Percentiles rank a stretch among this genome's conserved stretches.
phyloP scores from a whole-genome alignment of 169 alveolate genomes.

The Eimeria praecox region DNA sequence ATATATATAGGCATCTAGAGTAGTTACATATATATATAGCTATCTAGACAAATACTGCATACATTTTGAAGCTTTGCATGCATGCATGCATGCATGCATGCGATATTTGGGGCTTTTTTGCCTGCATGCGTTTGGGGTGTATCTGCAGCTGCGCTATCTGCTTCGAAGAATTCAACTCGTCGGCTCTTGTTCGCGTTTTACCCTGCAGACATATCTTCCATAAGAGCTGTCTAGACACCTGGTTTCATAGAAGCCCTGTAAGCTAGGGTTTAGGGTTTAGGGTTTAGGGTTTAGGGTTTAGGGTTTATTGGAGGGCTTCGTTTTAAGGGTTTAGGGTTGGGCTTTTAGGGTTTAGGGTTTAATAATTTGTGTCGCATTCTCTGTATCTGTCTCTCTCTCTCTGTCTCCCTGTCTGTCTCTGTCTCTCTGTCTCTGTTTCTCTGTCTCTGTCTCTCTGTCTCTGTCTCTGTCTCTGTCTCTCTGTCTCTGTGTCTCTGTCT shows the following conservation, averaged over 20 bases:
- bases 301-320: no score
- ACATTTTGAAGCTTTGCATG: no score
- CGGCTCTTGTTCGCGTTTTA: constrained; percentile 39
- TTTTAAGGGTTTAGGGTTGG: no score
- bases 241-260: constrained; percentile 48
- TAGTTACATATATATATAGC: no score
- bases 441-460: no score
- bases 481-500: no score
- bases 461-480: no score
- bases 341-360: constrained; percentile 1
- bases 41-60: no score
- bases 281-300: constrained; percentile 33
- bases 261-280: constrained; percentile 35
- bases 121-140: constrained; percentile 41
- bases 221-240: constrained; percentile 64
- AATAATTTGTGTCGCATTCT: neutral
- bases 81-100: constrained; percentile 40
- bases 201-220: constrained; percentile 75
- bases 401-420: no score
- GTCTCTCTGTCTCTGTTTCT: no score
- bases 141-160: constrained; percentile 66
- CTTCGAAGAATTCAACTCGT: constrained; percentile 55
- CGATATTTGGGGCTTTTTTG: neutral
- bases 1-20: no score
- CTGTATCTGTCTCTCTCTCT: neutral